phyloP scores from a whole-genome alignment of 2,329 filamentous ascomycete species.

The Sphaerulina populicola region DNA sequence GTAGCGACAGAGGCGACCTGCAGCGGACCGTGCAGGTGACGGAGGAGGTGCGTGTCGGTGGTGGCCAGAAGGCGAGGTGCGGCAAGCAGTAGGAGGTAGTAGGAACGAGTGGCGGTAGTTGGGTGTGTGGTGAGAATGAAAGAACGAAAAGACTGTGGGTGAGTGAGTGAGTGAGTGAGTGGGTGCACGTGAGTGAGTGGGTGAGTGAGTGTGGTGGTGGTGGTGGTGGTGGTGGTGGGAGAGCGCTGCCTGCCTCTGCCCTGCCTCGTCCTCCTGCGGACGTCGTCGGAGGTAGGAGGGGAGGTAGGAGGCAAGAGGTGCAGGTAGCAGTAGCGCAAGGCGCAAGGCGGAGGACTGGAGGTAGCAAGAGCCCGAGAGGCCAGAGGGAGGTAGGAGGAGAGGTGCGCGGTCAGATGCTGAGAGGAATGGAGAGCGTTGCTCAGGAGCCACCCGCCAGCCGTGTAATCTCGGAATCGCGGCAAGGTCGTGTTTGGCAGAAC shows the following conservation, averaged over 20 bases:
- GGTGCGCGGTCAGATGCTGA: background rate
- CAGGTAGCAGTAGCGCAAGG: no score
- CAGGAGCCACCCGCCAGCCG: background rate
- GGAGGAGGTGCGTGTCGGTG: background rate
- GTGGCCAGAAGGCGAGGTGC: conserved; percentile 1
- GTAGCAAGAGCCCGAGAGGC: no score
- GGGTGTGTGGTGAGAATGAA: background rate
- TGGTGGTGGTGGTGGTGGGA: no score
- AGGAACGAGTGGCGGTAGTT: conserved; percentile 3
- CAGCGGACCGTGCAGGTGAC: conserved; percentile 5
- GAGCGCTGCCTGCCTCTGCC: background rate
- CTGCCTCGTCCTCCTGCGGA: background rate
- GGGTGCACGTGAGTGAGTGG: no score
- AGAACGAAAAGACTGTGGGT: conserved; percentile 12
- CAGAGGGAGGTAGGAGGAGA: background rate
- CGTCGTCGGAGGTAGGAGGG: no score
- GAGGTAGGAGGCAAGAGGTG: no score
- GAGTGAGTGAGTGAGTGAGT: conserved; percentile 1
- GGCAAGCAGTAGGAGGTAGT: no score
- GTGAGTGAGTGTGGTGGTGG: background rate
- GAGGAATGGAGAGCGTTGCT: background rate
- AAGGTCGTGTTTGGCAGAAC: no score
- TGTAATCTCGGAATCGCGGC: background rate
- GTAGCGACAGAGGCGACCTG: background rate
- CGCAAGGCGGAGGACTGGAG: no score